Percentiles rank a stretch among this genome's conserved stretches.
phyloP scores from a whole-genome alignment of 805 yeast genomes.

The Suhomyces kilbournensis region DNA sequence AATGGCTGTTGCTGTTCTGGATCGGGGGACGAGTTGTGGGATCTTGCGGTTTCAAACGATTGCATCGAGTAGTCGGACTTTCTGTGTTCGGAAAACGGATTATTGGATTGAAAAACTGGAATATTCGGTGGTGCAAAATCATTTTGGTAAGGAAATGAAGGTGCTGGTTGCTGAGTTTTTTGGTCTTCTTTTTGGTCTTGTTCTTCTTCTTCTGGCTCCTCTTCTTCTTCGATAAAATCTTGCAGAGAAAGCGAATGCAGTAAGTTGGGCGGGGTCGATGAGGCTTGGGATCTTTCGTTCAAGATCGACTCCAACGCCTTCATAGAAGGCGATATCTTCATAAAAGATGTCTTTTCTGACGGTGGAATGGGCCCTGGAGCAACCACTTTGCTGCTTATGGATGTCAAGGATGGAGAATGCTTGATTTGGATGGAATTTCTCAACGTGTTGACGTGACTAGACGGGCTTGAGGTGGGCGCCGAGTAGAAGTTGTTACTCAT shows the following conservation, averaged over 20 bases:
- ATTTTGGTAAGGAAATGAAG: not conserved
- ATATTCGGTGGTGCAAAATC: not conserved
- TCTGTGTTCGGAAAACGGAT: slow-evolving; percentile 2
- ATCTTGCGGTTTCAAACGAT: slow-evolving; percentile 28
- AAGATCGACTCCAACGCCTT: slow-evolving; percentile 39
- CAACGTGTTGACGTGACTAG: slow-evolving; percentile 25
- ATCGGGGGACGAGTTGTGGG: slow-evolving; percentile 4
- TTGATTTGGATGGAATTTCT: slow-evolving; percentile 27
- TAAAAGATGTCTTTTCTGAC: slow-evolving; percentile 22
- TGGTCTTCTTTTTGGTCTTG: slow-evolving; percentile 11
- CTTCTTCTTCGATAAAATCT: slow-evolving; percentile 17
- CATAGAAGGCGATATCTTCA: slow-evolving; percentile 41
- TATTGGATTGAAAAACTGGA: not conserved
- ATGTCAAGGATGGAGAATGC: slow-evolving; percentile 23
- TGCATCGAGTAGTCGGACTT: slow-evolving; percentile 16
- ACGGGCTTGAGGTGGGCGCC: slow-evolving; percentile 16
- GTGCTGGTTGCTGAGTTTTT: slow-evolving; percentile 8
- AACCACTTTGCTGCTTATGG: slow-evolving; percentile 13
- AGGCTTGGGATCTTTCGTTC: slow-evolving; percentile 11
- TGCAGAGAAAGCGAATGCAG: slow-evolving; percentile 7
- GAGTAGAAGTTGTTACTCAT: slow-evolving; percentile 34
- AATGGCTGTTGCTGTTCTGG: not conserved
- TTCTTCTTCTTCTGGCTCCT: slow-evolving; percentile 16
- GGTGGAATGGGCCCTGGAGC: not conserved
- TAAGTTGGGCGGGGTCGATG: slow-evolving; percentile 1